phyloP scores from a whole-genome alignment of 805 yeast genomes.

The Ogataea kodamae region DNA sequence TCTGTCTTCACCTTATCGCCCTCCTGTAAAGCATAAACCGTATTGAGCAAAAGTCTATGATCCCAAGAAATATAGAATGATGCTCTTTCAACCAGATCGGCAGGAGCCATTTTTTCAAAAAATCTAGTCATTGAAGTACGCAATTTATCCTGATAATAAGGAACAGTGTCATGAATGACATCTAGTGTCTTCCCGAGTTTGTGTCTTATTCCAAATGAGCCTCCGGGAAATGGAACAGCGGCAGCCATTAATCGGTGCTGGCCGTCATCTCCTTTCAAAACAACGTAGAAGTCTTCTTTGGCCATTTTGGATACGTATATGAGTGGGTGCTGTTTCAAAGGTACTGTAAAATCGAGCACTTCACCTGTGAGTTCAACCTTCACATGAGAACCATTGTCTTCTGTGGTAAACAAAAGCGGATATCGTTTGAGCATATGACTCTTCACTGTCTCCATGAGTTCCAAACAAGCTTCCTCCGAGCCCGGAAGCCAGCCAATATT shows the following conservation, averaged over 20 bases:
- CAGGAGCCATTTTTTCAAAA: constrained; percentile 59
- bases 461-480: constrained; percentile 55
- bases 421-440: constrained; percentile 59
- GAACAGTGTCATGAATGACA: constrained; percentile 63
- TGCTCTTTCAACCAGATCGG: constrained; percentile 68
- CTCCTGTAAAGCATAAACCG: constrained; percentile 47
- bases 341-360: constrained; percentile 53
- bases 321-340: constrained; percentile 63
- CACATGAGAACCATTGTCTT: constrained; percentile 48
- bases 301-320: constrained; percentile 63
- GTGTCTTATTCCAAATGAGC: constrained; percentile 58
- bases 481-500: constrained; percentile 68
- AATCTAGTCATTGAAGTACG: constrained; percentile 70
- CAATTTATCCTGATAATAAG: constrained; percentile 63
- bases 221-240: constrained; percentile 79
- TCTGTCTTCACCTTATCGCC: constrained; percentile 46
- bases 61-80: constrained; percentile 78
- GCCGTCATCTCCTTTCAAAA: constrained; percentile 50
- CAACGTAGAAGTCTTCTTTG: constrained; percentile 71
- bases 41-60: constrained; percentile 53
- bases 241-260: constrained; percentile 65
- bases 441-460: constrained; percentile 59
- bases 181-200: constrained; percentile 63
- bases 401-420: constrained; percentile 55
- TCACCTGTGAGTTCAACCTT: constrained; percentile 63